Conservation (phyloP, 2,329 filamentous ascomycete species). For the Tolypocladium tropicale region DNA sequence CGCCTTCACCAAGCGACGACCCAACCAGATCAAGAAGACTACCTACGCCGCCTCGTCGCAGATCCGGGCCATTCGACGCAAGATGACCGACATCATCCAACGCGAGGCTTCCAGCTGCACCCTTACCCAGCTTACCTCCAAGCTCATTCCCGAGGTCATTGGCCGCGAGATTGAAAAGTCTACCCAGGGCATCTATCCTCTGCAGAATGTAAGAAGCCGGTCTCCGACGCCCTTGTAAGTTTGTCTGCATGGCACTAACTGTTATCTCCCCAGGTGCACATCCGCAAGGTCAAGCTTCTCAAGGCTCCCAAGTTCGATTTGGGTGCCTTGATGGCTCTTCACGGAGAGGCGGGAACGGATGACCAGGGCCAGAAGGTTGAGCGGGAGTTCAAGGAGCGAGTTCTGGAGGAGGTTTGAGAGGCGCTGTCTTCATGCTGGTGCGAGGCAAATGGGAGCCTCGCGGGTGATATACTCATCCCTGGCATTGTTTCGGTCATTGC, state of each 20-base stretch:
- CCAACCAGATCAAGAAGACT: constrained; percentile 99
- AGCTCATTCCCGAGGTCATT: constrained; percentile 99
- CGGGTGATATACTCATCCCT: constrained; percentile 22
- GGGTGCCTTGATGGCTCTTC: constrained; percentile 87
- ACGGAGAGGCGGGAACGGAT: constrained; percentile 93
- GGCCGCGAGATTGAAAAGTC: constrained; percentile 99
- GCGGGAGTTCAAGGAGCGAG: constrained; percentile 98
- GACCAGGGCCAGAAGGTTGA: constrained; percentile 98
- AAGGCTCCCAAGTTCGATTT: constrained; percentile 99
- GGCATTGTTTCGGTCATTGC: constrained; percentile 32
- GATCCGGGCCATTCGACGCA: constrained; percentile 96
- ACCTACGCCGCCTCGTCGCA: constrained; percentile 96
- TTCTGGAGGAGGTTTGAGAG: constrained; percentile 86
- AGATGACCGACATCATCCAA: constrained; percentile 99
- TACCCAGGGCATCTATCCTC: constrained; percentile 97
- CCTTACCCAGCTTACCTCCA: constrained; percentile 90
- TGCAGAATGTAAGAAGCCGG: constrained; percentile 74
- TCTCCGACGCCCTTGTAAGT: too few species aligned
- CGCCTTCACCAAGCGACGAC: constrained; percentile 97
- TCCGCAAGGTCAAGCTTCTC: constrained; percentile 99
- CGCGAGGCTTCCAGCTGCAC: constrained; percentile 92
- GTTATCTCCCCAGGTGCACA: constrained; percentile 69
- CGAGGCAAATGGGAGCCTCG: constrained; percentile 19
- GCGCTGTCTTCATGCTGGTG: constrained; percentile 14
- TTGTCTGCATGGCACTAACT: neutral